Evolutionary conservation across 495 filamentous ascomycete genomes (phyloP).

Genomic region (Aspergillus leporis): DNA sequence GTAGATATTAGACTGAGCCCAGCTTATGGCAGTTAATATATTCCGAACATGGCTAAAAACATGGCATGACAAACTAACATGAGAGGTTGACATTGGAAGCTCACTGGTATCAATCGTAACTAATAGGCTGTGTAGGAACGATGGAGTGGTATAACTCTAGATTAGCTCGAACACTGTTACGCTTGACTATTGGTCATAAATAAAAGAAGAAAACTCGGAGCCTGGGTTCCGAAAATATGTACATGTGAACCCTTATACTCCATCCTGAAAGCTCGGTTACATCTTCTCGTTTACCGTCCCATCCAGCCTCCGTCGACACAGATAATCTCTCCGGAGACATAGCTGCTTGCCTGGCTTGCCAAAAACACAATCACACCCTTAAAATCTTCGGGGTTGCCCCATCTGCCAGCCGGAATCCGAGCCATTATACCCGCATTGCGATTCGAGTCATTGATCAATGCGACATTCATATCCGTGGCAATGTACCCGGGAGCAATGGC

Average conservation of each 20-base stretch:
- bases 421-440: constrained; percentile 73
- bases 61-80: constrained; percentile 14
- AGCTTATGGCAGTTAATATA: constrained; percentile 6
- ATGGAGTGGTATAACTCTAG: background rate
- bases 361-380: constrained; percentile 81
- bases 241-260: background rate
- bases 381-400: constrained; percentile 88
- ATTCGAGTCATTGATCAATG: constrained; percentile 69
- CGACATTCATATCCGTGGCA: constrained; percentile 89
- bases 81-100: constrained; percentile 4
- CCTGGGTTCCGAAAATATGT: background rate
- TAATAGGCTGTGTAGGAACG: background rate
- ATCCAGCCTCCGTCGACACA: constrained; percentile 95
- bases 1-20: background rate
- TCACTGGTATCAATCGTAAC: background rate
- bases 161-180: background rate
- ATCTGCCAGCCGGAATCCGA: constrained; percentile 82
- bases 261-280: background rate
- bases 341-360: constrained; percentile 71
- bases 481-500: constrained; percentile 83
- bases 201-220: background rate
- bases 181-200: background rate
- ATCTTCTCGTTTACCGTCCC: constrained; percentile 60
- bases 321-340: constrained; percentile 79
- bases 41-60: constrained; percentile 10